These are phyloP conservation scores for Symbiodinium pilosum DNA, from an alignment of 73 alveolate genomes.

Conservation along the genomic window DNA sequence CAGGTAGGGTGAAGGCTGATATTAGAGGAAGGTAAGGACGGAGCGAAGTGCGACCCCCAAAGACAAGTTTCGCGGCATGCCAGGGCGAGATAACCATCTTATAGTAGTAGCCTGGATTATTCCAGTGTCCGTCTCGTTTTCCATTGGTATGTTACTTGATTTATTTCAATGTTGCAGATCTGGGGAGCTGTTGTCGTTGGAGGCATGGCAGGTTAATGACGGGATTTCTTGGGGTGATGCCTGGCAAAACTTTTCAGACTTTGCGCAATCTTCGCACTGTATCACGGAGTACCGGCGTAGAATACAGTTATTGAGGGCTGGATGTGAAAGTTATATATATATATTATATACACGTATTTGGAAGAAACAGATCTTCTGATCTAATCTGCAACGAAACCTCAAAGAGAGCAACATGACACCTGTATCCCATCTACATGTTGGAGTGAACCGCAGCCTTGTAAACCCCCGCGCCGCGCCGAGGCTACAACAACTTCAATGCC, in stretches of 20 bases:
- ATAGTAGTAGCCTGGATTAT: too few relatives aligned
- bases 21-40: too few relatives aligned
- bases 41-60: too few relatives aligned
- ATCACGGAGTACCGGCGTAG: background rate
- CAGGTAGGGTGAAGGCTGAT: too few relatives aligned
- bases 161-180: too few relatives aligned
- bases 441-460: too few relatives aligned
- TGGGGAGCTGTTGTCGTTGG: too few relatives aligned
- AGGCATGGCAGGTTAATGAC: background rate
- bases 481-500: background rate
- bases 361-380: background rate
- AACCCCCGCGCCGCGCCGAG: too few relatives aligned
- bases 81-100: too few relatives aligned
- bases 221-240: background rate
- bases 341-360: background rate
- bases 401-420: background rate
- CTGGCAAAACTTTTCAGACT: background rate
- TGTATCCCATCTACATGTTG: background rate
- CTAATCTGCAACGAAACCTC: background rate
- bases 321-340: background rate
- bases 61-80: too few relatives aligned
- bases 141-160: too few relatives aligned
- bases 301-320: background rate
- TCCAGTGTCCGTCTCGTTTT: too few relatives aligned
- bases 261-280: background rate